Evolutionary conservation across 805 yeast genomes (phyloP).

Genomic region (Isabelozyma heimii): DNA sequence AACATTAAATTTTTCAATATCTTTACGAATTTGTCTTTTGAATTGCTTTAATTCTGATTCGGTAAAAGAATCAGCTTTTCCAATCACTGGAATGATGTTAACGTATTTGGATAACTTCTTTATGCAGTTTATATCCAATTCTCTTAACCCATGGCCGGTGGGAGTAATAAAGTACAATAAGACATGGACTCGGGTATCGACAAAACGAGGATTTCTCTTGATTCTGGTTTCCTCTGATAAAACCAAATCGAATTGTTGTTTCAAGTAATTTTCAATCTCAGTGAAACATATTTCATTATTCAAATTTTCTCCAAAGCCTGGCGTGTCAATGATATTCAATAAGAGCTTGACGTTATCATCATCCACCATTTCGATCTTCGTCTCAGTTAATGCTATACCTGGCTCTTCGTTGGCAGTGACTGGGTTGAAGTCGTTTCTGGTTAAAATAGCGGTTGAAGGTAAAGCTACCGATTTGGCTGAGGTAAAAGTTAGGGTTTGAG

Average conservation of each 20-base stretch:
- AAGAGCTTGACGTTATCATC: constrained; percentile 55
- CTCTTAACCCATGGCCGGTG: constrained; percentile 76
- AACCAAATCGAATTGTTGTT: constrained; percentile 75
- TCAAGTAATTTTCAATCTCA: constrained; percentile 64
- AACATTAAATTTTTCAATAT: constrained; percentile 64
- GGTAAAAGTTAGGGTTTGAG: constrained; percentile 57
- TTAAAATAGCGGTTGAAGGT: constrained; percentile 53
- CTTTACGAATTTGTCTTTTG: constrained; percentile 58
- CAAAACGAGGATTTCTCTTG: constrained; percentile 78
- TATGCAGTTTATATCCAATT: constrained; percentile 73
- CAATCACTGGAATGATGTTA: constrained; percentile 79
- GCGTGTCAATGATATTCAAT: constrained; percentile 64
- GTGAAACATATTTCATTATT: constrained; percentile 65
- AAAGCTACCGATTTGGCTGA: constrained; percentile 54
- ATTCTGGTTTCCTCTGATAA: constrained; percentile 86
- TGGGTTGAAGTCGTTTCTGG: constrained; percentile 60
- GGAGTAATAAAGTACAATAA: constrained; percentile 78
- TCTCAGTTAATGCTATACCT: constrained; percentile 72
- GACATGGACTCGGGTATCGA: constrained; percentile 74
- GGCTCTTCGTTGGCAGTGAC: constrained; percentile 61
- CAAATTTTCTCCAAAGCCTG: constrained; percentile 76
- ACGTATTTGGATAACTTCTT: constrained; percentile 65
- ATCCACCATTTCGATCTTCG: constrained; percentile 57
- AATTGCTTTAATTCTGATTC: constrained; percentile 58
- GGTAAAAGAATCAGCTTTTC: constrained; percentile 79